Evolutionary conservation across 2,329 filamentous ascomycete species (phyloP).

Genomic region (Helotiales sp.): DNA sequence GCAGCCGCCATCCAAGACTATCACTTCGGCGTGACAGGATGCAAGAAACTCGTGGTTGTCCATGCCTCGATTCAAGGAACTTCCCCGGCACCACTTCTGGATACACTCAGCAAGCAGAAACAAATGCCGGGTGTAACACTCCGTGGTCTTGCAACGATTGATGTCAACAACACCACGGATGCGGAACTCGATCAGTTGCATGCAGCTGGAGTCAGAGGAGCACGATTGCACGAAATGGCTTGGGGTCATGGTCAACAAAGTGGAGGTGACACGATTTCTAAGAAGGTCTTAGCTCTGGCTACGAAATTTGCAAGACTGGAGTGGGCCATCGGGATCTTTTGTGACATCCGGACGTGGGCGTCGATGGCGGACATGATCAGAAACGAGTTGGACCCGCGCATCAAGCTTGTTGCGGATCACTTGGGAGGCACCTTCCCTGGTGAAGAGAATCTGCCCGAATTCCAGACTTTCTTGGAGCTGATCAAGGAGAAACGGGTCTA

Average conservation of each 20-base stretch:
- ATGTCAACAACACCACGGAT: not conserved
- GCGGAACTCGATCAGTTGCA: not conserved
- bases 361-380: not conserved
- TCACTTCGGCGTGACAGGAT: not conserved
- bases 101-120: not conserved
- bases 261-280: not conserved
- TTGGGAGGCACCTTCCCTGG: not conserved
- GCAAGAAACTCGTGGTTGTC: not conserved
- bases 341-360: not conserved
- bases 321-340: not conserved
- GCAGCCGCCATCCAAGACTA: not conserved
- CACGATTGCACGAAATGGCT: not conserved
- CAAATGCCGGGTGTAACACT: not conserved
- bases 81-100: not conserved
- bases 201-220: not conserved
- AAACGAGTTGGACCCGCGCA: not conserved
- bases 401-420: not conserved
- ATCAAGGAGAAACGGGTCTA: not conserved
- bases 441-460: not conserved
- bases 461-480: not conserved
- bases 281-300: not conserved
- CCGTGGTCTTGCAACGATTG: not conserved
- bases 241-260: not conserved
- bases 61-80: not conserved
- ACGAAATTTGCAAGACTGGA: not conserved